phyloP scores from a whole-genome alignment of 495 filamentous ascomycete species.

The Achaetomiella virescens region DNA sequence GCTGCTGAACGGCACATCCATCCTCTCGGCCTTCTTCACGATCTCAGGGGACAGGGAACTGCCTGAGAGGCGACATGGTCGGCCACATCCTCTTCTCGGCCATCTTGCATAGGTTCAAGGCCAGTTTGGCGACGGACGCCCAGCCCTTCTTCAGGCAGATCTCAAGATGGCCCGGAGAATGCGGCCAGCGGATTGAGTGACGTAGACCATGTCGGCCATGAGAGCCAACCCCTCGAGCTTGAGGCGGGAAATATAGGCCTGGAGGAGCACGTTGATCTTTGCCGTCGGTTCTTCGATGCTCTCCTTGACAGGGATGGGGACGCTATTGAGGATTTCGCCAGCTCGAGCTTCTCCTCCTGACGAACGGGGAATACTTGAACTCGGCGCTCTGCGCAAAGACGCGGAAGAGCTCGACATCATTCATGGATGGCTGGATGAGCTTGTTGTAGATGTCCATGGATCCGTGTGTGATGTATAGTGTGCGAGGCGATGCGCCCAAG shows the following conservation, averaged over 20 bases:
- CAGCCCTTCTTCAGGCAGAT: slow-evolving; percentile 94
- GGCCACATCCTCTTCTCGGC: slow-evolving; percentile 99
- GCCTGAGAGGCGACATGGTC: slow-evolving; percentile 90
- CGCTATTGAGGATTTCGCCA: slow-evolving; percentile 83
- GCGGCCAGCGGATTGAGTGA: slow-evolving; percentile 94
- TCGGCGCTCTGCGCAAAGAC: slow-evolving; percentile 97
- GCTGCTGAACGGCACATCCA: slow-evolving; percentile 86
- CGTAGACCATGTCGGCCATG: slow-evolving; percentile 98
- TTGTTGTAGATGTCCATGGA: slow-evolving; percentile 97
- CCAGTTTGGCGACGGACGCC: slow-evolving; percentile 87
- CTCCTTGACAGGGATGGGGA: slow-evolving; percentile 96
- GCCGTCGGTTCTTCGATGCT: slow-evolving; percentile 93
- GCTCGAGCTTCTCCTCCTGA: slow-evolving; percentile 93
- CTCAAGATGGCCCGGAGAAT: slow-evolving; percentile 91
- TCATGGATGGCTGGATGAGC: slow-evolving; percentile 87
- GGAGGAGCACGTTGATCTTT: slow-evolving; percentile 98
- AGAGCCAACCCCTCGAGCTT: slow-evolving; percentile 89
- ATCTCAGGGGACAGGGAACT: slow-evolving; percentile 92
- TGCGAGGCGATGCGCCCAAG: slow-evolving; percentile 93
- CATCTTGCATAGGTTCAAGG: slow-evolving; percentile 97
- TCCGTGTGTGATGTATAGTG: slow-evolving; percentile 95
- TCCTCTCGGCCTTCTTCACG: slow-evolving; percentile 83
- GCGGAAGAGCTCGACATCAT: slow-evolving; percentile 89
- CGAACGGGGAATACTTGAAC: slow-evolving; percentile 97
- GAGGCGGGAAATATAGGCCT: slow-evolving; percentile 93